These are phyloP conservation scores for Abelmoschus esculentus DNA, from an alignment of 345 rosid species.

Conservation along the genomic window DNA sequence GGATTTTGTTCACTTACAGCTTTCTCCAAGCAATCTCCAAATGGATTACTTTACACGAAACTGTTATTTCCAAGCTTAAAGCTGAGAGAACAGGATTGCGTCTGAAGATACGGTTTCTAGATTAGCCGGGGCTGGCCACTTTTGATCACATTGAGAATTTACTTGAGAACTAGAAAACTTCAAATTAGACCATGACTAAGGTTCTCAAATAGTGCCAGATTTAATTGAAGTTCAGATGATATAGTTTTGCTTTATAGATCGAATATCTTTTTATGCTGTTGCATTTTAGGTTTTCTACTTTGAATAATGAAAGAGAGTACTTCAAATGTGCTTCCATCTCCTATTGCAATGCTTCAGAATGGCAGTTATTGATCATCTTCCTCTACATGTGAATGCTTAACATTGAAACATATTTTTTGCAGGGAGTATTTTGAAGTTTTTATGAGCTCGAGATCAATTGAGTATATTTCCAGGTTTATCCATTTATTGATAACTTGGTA, in stretches of 20 bases:
- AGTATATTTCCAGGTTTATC: neutral
- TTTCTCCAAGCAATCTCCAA: constrained; percentile 29
- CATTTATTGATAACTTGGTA: constrained; percentile 41
- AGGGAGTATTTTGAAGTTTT: constrained; percentile 15
- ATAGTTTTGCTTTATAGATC: too few species aligned
- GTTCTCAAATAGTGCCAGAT: too few species aligned
- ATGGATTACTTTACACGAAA: constrained; percentile 19
- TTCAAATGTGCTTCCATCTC: too few species aligned
- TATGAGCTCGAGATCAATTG: constrained; percentile 17
- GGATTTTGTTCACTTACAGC: constrained; percentile 34
- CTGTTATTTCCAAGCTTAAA: constrained; percentile 67
- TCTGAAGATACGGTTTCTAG: constrained; percentile 69
- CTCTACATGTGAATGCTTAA: neutral
- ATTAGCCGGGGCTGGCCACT: constrained; percentile 53
- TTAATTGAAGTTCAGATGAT: too few species aligned
- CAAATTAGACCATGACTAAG: too few species aligned
- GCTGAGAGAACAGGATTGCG: constrained; percentile 54
- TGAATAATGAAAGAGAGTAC: too few species aligned
- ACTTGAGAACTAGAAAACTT: constrained; percentile 71
- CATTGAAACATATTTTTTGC: neutral
- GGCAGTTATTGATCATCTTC: too few species aligned
- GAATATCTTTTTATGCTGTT: too few species aligned
- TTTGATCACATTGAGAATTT: constrained; percentile 61
- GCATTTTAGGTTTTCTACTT: too few species aligned
- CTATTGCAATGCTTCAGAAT: too few species aligned